These are phyloP conservation scores for Leptographium flavum DNA, from an alignment of 2,329 filamentous ascomycete genomes.

Conservation along the genomic window DNA sequence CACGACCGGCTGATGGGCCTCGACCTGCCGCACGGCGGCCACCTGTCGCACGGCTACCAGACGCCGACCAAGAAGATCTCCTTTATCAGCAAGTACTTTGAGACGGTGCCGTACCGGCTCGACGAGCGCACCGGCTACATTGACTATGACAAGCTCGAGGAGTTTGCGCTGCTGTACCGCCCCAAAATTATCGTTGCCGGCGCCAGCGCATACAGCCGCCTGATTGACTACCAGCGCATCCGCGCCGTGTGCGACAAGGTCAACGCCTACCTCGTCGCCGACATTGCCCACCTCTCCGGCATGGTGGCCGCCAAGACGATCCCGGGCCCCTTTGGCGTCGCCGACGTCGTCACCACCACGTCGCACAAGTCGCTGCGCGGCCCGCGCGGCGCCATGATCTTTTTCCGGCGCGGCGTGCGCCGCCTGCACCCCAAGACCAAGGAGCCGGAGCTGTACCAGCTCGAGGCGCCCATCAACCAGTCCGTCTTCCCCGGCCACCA, in stretches of 20 bases:
- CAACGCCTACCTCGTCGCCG: constrained; percentile 82
- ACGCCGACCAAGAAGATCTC: constrained; percentile 91
- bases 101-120: constrained; percentile 89
- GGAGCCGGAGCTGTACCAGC: constrained; percentile 73
- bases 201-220: constrained; percentile 86
- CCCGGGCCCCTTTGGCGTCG: constrained; percentile 74
- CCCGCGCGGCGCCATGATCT: constrained; percentile 93
- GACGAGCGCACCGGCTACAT: constrained; percentile 85
- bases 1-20: constrained; percentile 96
- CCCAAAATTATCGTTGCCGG: constrained; percentile 94
- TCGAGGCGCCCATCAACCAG: constrained; percentile 85
- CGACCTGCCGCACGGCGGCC: constrained; percentile 89
- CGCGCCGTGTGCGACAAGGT: constrained; percentile 81
- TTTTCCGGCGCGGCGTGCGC: constrained; percentile 87
- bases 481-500: constrained; percentile 98
- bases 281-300: constrained; percentile 96
- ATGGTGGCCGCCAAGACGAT: constrained; percentile 85
- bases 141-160: constrained; percentile 84
- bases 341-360: constrained; percentile 93
- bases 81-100: constrained; percentile 97
- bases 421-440: constrained; percentile 74
- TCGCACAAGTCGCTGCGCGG: constrained; percentile 96
- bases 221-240: constrained; percentile 92
- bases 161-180: constrained; percentile 75
- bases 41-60: constrained; percentile 94